Base-by-base conservation (phyloP, 2,329 filamentous ascomycete species). In the Alternaria sp. region DNA sequence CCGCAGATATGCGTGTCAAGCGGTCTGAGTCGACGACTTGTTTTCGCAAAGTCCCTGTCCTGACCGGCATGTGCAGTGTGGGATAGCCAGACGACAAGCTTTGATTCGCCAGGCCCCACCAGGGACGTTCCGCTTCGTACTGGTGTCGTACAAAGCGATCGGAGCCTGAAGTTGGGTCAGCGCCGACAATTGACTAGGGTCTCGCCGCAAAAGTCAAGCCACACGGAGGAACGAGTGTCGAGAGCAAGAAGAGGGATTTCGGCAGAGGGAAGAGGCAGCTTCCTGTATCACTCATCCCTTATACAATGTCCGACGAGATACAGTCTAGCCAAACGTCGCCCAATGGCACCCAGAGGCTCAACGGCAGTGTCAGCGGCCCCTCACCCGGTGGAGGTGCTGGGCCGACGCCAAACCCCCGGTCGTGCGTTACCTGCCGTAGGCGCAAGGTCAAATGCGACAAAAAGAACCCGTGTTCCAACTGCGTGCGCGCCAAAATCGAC, bases 371-470 rank as follows among this genome's bases (percentile, higher is more conserved):
- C 49, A 66, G 56, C 64, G 68, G 66, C 43, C 55, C 64, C 46
- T 57, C 63, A 14, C 27, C 59, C 16, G 57, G 40, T 14, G 45
- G 54, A 20, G 69, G 54, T 41, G 46, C 46, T 50, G 46, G 20
- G 30, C 62, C 65, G 7, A 58, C 63, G 25, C 65, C 67, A 16
- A 74, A 76, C 52, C 73, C 74, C 41, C 67, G 76, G 40, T 78
- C 76, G 44, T 78, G 76, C 67, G 71, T 77, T 41, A 78, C 75
- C 34, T 78, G 76, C 59, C 70, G 76, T 11, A 66, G 68, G 54
- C 82, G 89, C 63, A 90, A 92, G 77, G 91, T 93, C 56, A 90
- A 90, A 71, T 93, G 91, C 83, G 90, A 93, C 81, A 93, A 93
- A 81, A 85, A 87, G 70, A 87, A 92, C 82, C 89, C 90, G 16